Evolutionary conservation across 352 stramenopile genomes (phyloP), one percentile per base, ranked within the genome.

Genomic region (Elongisporangium anandrum): DNA sequence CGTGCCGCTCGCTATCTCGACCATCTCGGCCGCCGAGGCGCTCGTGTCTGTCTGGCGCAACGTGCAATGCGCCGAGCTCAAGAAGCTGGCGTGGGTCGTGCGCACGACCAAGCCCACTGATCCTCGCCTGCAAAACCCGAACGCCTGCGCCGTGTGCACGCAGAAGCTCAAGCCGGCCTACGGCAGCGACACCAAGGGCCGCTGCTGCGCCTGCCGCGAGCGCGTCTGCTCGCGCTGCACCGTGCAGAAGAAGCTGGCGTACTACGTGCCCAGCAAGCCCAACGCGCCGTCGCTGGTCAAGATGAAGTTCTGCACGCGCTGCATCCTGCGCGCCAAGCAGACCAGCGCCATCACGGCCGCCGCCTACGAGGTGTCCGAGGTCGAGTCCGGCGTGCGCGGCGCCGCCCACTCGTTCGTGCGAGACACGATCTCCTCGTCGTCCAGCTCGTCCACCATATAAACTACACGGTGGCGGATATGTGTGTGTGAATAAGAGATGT

Each of bases 11-110:
- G 34, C 61, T 5, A 54, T 79, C 12, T 65, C 64, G 12, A 75
- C 63, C 9, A 67, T 55, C 8, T 39, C 75, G 41, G 63, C 65
- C 4, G 70, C 68, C 2, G 73, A 63, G 29, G 61, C 68, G 0
- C 49, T 79, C 1, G 71, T 76, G 45, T 70, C 65, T 0, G 68
- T 76, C 2, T 79, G 68, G 60, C 72, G 69, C 47, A 60, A 76
- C 8, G 56, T 55, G 10, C 64, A 72, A 34, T 73, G 66, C 49
- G 59, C 67, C 9, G 26, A 73, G 15, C 63, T 75, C 60, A 74
- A 73, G 57, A 73, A 75, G 26, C 66, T 77, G 51, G 64, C 64
- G 23, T 70, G 63, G 60, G 29, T 41, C 29, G 29, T 13, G 29
- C 29, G 29, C 29, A 41, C 29, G 29, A 41, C 29, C 5, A 41